These are phyloP conservation scores for Trametes sp. DNA, from an alignment of 1,284 basidiomycete species.

Conservation along the genomic window DNA sequence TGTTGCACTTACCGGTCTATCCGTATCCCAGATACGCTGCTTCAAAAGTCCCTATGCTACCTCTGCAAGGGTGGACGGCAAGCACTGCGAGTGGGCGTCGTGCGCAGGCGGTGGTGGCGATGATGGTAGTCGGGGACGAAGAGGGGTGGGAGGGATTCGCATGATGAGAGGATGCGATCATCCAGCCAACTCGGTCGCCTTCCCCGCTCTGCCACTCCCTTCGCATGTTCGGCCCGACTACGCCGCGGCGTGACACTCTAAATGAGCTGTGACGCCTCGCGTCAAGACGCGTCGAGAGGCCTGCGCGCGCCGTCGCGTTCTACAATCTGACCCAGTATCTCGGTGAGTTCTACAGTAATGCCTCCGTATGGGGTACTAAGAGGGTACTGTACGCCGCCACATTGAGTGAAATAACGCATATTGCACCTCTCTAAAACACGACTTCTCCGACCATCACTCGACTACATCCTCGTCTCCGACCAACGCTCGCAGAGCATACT, in stretches of 20 bases:
- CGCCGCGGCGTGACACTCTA: background rate
- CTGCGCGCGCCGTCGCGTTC: too few relatives aligned
- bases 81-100: background rate
- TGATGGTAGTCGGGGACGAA: background rate
- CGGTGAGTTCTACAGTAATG: too few relatives aligned
- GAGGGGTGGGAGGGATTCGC: background rate
- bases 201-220: background rate
- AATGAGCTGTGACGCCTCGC: slow-evolving; percentile 3
- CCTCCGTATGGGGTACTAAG: too few relatives aligned
- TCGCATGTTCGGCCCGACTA: background rate
- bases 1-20: too few relatives aligned
- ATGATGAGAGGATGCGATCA: background rate
- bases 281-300: background rate
- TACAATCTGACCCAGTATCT: too few relatives aligned
- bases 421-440: too few relatives aligned
- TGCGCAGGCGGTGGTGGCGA: background rate
- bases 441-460: too few relatives aligned
- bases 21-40: too few relatives aligned
- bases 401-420: too few relatives aligned
- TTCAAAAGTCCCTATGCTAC: too few relatives aligned
- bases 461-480: slow-evolving; percentile 12
- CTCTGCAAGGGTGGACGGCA: background rate
- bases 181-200: background rate
- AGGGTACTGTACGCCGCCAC: too few relatives aligned
- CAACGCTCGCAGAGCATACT: slow-evolving; percentile 3